Evolutionary conservation across 78 protist species (phyloP), one percentile per base, ranked within the genome.

Genomic region (Dictyostelium brefeldianum): DNA sequence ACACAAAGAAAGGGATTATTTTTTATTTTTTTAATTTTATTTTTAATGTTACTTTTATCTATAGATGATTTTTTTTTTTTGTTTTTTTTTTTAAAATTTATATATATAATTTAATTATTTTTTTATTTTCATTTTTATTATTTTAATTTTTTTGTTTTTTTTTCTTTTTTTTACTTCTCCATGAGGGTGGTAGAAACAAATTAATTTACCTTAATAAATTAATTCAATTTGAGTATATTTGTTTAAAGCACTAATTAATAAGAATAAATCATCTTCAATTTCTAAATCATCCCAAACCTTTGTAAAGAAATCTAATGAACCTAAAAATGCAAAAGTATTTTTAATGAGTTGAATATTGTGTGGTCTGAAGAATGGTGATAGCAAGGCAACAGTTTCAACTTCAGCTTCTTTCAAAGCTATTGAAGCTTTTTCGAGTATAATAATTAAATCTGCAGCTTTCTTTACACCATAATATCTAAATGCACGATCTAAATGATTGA

Each of bases 161-260:
- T n/a, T n/a, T n/a, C n/a, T n/a, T n/a, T n/a, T n/a, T n/a, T n/a
- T n/a, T n/a, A n/a, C n/a, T n/a, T n/a, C n/a, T n/a, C n/a, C n/a
- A n/a, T n/a, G n/a, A n/a, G n/a, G n/a, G n/a, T n/a, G n/a, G n/a
- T n/a, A n/a, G n/a, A n/a, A n/a, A n/a, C n/a, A n/a, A n/a, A n/a
- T n/a, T n/a, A n/a, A n/a, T 22, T 59, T 59, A 54, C 12, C 25
- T 71, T 85, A 85, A 62, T 85, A 64, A 56, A 69, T 85, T 48
- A 85, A 74, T 75, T 85, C 92, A 75, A 85, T 85, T 75, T 85
- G 92, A 46, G 92, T 85, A 85, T 89, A 89, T 54, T 89, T 81
- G 81, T 89, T 74, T 2, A 89, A 36, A 47, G 94, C 94, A 89
- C 89, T 81, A 43, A 89, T 64, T 47, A 89, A 59, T 22, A 81